A percentile compares a stretch with the other conserved stretches of the same genome.
Conservation (phyloP, 1,284 basidiomycete species). For the Pulchroboletus neoregius region DNA sequence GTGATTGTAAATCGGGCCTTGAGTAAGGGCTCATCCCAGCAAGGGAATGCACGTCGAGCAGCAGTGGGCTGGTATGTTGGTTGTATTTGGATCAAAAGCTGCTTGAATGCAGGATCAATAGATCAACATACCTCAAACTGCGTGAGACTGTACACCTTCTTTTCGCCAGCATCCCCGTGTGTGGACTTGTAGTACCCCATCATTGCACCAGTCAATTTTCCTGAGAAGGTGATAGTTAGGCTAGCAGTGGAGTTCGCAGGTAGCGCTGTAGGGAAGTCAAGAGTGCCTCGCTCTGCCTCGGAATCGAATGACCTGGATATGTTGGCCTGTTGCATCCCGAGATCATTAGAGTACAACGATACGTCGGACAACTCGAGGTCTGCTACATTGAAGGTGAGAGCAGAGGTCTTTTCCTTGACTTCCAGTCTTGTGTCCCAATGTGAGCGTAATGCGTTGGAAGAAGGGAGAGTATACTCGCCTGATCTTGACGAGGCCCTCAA, state of each 20-base stretch:
- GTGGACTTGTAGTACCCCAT: conserved; percentile 68
- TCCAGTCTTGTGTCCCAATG: conserved; percentile 54
- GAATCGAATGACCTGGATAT: conserved; percentile 53
- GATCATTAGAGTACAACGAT: conserved; percentile 57
- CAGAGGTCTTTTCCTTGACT: conserved; percentile 61
- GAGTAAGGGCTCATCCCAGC: conserved; percentile 92
- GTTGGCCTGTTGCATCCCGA: conserved; percentile 51
- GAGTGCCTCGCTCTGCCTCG: conserved; percentile 60
- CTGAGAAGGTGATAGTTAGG: conserved; percentile 60
- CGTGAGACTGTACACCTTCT: conserved; percentile 72
- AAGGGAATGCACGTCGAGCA: conserved; percentile 80
- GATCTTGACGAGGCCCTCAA: conserved; percentile 77
- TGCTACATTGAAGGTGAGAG: conserved; percentile 70
- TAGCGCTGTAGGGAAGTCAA: conserved; percentile 53
- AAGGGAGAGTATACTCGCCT: conserved; percentile 41
- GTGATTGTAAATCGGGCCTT: conserved; percentile 86
- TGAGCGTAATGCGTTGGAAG: conserved; percentile 3
- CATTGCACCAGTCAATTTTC: conserved; percentile 65
- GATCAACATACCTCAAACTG: conserved; percentile 65
- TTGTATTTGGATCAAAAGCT: conserved; percentile 25
- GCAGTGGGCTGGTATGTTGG: conserved; percentile 69
- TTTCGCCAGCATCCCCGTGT: conserved; percentile 53
- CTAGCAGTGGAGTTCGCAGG: conserved; percentile 62
- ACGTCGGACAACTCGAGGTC: conserved; percentile 68
- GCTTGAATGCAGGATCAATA: neutral